Evolutionary conservation across 495 filamentous ascomycete species (phyloP), one percentile per base, ranked within the genome.

Genomic region (Corynascus novoguineensis): DNA sequence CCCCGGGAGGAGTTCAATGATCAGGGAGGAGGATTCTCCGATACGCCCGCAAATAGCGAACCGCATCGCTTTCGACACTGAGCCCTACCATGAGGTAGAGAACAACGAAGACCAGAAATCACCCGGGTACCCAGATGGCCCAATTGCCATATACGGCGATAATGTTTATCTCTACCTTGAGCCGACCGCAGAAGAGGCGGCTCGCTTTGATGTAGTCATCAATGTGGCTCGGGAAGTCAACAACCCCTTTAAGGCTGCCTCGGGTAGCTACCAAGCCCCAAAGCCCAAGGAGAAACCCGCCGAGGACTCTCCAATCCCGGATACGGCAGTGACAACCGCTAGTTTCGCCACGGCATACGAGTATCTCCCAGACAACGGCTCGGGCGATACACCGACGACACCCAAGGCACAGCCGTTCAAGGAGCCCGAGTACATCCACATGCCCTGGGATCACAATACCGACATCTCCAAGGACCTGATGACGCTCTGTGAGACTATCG

Each of bases 361-460:
- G 62, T 77, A 71, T 48, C 71, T 69, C 44, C 71, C 67, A 0
- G 72, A 69, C 9, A 68, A 70, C 29, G 24, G 50, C 50, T 64
- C 41, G 31, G 64, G 53, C 57, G 73, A 72, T 61, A 78, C 67
- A 50, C 80, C 81, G 5, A 81, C 78, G 10, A 86, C 83, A 1
- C 86, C 87, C 3, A 84, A 80, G 53, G 73, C 71, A 5, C 65
- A 74, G 64, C n/a, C 69, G 24, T 75, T 69, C 25, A 71, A 76
- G 15, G 72, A 83, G 24, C 93, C 93, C 2, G 93, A 98, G 68
- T 98, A 98, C 66, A 84, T 97, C 49, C 93, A 98, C 67, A 87
- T 98, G 45, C 86, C 83, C 3, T 98, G 93, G 93, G 95, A 98
- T 60, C 93, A 98, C 71, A 97, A 97, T 64, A 96, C 92, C 0